Conservation (phyloP, 2,329 filamentous ascomycete species). For the Aspergillus sp. region DNA sequence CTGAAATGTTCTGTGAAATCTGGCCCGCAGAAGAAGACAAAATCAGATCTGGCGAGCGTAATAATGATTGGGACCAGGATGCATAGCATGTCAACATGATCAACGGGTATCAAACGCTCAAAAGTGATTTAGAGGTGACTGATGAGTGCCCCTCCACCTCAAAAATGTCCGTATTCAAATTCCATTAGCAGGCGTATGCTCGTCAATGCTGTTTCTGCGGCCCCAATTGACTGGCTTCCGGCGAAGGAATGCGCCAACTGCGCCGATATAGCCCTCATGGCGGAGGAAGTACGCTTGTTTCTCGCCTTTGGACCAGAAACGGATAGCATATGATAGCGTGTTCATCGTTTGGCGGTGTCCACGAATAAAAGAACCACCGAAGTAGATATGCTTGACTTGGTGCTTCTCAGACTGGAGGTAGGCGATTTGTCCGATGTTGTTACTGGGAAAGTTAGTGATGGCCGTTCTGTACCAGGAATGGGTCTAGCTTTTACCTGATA, state of each 20-base stretch:
- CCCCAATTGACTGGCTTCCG: constrained; percentile 90
- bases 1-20: constrained; percentile 2
- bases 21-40: constrained; percentile 8
- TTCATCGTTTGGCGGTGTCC: constrained; percentile 98
- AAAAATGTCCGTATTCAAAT: neutral
- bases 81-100: constrained; percentile 15
- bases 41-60: constrained; percentile 6
- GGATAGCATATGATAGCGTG: constrained; percentile 92
- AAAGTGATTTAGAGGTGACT: neutral
- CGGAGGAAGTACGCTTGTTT: constrained; percentile 96
- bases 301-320: constrained; percentile 91
- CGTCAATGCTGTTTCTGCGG: constrained; percentile 73
- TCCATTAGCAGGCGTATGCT: constrained; percentile 30
- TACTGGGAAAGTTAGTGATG: constrained; percentile 54
- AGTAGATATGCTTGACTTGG: constrained; percentile 88
- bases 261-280: constrained; percentile 92
- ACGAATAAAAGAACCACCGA: constrained; percentile 94
- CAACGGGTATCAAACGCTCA: constrained; percentile 23
- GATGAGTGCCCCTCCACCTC: constrained; percentile 5
- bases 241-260: constrained; percentile 92
- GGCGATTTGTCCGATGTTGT: constrained; percentile 97
- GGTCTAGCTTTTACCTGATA: constrained; percentile 55
- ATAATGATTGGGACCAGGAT: constrained; percentile 10
- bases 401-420: constrained; percentile 98
- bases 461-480: neutral